Base-by-base conservation (phyloP, 805 yeast genomes). In the Kodamaea restingae region DNA sequence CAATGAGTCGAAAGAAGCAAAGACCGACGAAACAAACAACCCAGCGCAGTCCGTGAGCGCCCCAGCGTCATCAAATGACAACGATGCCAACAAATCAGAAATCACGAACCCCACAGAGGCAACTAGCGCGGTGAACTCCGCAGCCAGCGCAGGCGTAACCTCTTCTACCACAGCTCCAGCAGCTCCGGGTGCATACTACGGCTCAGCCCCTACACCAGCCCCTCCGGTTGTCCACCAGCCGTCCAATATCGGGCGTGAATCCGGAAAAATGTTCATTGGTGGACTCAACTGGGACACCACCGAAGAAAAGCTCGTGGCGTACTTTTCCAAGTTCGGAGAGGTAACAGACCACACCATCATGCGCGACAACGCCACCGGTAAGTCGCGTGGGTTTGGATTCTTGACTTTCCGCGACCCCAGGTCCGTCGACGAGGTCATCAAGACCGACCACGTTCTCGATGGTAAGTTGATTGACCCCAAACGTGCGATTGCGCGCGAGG, bases 231-330 rank as follows among this genome's bases (percentile, higher is more conserved):
- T 17, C 48, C 32, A 33, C 42, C 41, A 44, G 35, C 50, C 50
- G 4, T 66, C 70, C 15, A 60, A 52, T 43, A 48, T 60, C 46
- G 72, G 69, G 18, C 60, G 53, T 38, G 96, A 86, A 52, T 81
- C 81, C 47, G 95, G 95, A 39, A 88, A 88, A 58, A 85, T 88
- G 95, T 88, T 88, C 55, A 78, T 88, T 61, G 98, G 98, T 47
- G 98, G 98, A 36, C 78, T 91, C 52, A 93, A 91, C 56, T 91
- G 98, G 98, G 97, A 91, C 57, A 91, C 98, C 11, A 81, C 90
- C 10, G 98, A 91, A 56, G 95, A 88, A 46, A 78, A 84, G 24
- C 67, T 91, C 63, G 80, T 75, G 49, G 81, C 79, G 40, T 91
- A 91, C 60, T 91, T 91, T 59, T 69, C 82, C 35, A 82, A 90